Conservation (phyloP, 306 rosid species). For the Cucurbita pepo region DNA sequence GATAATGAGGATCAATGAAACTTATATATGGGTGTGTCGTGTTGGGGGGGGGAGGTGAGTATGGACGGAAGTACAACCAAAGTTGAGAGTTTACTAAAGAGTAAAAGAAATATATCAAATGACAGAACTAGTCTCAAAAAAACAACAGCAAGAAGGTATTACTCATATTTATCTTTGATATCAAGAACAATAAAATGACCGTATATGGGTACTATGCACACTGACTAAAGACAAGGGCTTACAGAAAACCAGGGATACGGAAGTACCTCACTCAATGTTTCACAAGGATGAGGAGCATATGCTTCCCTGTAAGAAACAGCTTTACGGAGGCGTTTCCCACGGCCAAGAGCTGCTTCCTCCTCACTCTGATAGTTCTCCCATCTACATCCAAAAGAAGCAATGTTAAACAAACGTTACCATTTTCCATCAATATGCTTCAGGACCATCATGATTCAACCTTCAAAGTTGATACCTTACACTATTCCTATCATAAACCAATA, state of each 20-base stretch:
- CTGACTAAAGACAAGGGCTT: background rate
- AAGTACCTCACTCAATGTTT: slow-evolving; percentile 67
- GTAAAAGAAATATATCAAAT: background rate
- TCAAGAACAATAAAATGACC: background rate
- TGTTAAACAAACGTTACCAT: slow-evolving; percentile 1
- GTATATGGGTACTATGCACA: background rate
- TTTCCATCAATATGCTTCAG: slow-evolving; percentile 1
- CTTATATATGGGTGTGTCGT: no score
- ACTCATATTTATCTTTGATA: background rate
- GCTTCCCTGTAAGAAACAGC: slow-evolving; percentile 93
- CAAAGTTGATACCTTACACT: background rate
- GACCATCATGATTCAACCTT: background rate
- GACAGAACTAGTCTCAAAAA: background rate
- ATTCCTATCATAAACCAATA: background rate
- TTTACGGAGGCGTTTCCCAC: slow-evolving; percentile 93
- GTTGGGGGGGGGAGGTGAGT: background rate
- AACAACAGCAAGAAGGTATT: background rate
- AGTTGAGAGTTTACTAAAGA: background rate
- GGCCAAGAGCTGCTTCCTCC: slow-evolving; percentile 96
- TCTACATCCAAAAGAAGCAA: slow-evolving; percentile 31
- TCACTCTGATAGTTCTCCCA: slow-evolving; percentile 97
- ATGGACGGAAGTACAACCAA: background rate
- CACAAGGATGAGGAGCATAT: slow-evolving; percentile 75
- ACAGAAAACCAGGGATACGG: background rate
- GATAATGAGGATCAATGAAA: no score